Evolutionary conservation across 371 early-diverging fungal species (phyloP).

Genomic region (Actinomortierella wolfii): DNA sequence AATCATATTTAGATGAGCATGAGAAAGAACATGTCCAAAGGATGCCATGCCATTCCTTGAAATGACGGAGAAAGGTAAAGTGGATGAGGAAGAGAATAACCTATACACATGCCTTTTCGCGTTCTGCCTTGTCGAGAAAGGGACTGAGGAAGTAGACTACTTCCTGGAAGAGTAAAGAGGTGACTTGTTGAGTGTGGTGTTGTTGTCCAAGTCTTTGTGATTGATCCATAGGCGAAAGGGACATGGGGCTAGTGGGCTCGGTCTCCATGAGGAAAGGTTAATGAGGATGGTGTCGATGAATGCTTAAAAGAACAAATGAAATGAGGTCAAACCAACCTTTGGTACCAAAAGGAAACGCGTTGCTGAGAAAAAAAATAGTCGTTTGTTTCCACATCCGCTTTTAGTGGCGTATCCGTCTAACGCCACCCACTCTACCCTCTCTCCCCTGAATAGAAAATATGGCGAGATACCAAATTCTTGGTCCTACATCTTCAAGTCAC

Average conservation of each 20-base stretch:
- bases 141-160: slow-evolving; percentile 34
- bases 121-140: slow-evolving; percentile 17
- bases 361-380: too few species aligned
- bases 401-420: too few species aligned
- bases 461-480: too few species aligned
- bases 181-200: neutral
- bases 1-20: neutral
- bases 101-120: slow-evolving; percentile 13
- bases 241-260: neutral
- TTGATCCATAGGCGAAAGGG: neutral
- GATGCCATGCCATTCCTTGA: too few species aligned
- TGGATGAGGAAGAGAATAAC: slow-evolving; percentile 1
- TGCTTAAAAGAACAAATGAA: neutral
- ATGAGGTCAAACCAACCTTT: too few species aligned
- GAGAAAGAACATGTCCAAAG: too few species aligned
- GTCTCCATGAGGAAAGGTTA: neutral
- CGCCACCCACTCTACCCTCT: too few species aligned
- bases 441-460: too few species aligned
- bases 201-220: neutral
- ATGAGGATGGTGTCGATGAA: neutral
- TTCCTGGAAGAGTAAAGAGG: slow-evolving; percentile 14
- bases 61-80: neutral
- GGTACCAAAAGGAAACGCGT: too few species aligned
- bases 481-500: too few species aligned
- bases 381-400: too few species aligned